Conservation (phyloP, 208 protist genomes). For the Crithidia thermophila region DNA sequence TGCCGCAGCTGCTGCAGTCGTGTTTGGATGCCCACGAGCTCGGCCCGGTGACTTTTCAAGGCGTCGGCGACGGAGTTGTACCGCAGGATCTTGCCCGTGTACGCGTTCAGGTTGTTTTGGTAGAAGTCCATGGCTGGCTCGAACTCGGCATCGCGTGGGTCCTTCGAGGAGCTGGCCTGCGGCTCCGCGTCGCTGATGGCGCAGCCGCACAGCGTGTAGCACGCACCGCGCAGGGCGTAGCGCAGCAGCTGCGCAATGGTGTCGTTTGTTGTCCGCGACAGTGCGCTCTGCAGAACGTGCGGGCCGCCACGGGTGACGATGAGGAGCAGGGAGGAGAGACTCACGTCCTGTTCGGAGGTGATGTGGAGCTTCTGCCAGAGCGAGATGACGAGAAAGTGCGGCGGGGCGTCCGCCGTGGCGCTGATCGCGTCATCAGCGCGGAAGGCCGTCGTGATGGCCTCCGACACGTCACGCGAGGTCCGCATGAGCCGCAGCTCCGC, state of each 20-base stretch:
- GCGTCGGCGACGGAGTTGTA: conserved; percentile 44
- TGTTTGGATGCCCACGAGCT: conserved; percentile 10
- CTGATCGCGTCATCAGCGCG: neutral
- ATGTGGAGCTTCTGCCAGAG: conserved; percentile 37
- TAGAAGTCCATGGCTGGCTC: conserved; percentile 25
- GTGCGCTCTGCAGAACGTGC: conserved; percentile 10
- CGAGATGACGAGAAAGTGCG: conserved; percentile 35
- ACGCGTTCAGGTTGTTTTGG: conserved; percentile 17
- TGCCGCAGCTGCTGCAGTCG: neutral
- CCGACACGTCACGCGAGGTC: conserved; percentile 10
- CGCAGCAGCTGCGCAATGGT: conserved; percentile 19
- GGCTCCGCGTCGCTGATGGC: conserved; percentile 33
- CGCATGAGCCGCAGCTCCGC: conserved; percentile 1
- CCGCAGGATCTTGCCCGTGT: conserved; percentile 23
- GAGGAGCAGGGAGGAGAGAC: conserved; percentile 32
- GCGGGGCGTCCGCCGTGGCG: neutral
- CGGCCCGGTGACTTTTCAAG: conserved; percentile 24
- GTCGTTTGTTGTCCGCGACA: neutral
- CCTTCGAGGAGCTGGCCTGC: neutral
- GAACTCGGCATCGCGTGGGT: neutral
- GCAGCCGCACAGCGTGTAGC: conserved; percentile 34
- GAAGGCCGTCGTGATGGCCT: conserved; percentile 13
- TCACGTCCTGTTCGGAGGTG: conserved; percentile 35
- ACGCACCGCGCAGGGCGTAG: conserved; percentile 34
- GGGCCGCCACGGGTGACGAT: conserved; percentile 22